Evolutionary conservation across 2,329 filamentous ascomycete species (phyloP), one percentile per base, ranked within the genome.

Genomic region (Diplocarpon mali): DNA sequence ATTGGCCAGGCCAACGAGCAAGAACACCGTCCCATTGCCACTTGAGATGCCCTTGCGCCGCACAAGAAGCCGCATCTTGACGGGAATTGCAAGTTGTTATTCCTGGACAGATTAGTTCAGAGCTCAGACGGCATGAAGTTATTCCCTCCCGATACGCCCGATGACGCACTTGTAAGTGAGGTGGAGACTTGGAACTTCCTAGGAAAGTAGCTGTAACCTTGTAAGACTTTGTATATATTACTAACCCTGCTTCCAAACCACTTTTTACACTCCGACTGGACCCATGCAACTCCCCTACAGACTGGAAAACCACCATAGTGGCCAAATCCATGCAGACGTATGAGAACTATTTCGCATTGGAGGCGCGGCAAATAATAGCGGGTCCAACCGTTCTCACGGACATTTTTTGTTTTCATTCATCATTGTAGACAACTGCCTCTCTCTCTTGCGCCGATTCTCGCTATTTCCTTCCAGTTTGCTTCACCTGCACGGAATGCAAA

Each of bases 1-100:
- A 50, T 51, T 57, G 14, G 46, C 41, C 17, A 58, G 31, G 10
- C 54, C 51, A 38, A 59, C 54, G 30, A 62, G 56, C 8, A 57
- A 29, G 14, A 48, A 43, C 38, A 60, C 46, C 16, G 53, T 53
- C 38, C 59, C 52, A 34, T 41, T 42, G 1, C 51, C 50, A 12
- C 42, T 38, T 7, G 53, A 54, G 20, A 58, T 35, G 11, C 42
- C 45, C 20, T 45, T 38, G 24, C 40, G 49, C 8, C 48, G 50
- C n/a, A 51, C 15, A 11, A 52, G 41, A 48, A 52, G 40, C 44
- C 53, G 49, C 60, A 62, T 62, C 2, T 52, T 35, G 34, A 47
- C 9, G 15, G 42, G 15, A 20, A 31, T 28, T 44, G 45, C 46
- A 49, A 36, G 6, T 49, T 50, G 16, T 46, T 10, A 9, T 32